Conservation (phyloP, 192 early-diverging fungal genomes). For the Gamsiella multidivaricata region DNA sequence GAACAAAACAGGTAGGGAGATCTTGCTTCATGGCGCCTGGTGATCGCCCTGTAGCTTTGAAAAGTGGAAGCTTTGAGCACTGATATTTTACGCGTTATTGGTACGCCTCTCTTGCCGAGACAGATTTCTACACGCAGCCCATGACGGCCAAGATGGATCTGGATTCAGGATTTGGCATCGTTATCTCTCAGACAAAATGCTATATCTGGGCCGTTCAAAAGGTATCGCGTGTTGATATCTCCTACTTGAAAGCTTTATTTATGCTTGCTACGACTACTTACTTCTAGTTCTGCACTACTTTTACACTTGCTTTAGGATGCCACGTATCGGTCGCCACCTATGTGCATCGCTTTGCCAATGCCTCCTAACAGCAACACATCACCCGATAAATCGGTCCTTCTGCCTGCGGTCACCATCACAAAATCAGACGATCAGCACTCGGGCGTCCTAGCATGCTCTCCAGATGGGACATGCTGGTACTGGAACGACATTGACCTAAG, state of each 20-base stretch:
- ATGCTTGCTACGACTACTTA: no score
- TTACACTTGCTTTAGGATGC: constrained; percentile 5
- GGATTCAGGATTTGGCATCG: constrained; percentile 43
- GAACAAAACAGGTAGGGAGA: constrained; percentile 26
- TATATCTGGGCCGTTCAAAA: constrained; percentile 54
- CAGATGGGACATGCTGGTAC: constrained; percentile 50
- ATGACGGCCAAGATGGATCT: constrained; percentile 44
- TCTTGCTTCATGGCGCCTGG: no score
- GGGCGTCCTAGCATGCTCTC: constrained; percentile 44
- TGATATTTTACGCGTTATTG: background rate
- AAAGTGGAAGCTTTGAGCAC: no score
- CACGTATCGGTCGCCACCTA: constrained; percentile 36
- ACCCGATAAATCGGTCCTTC: constrained; percentile 10
- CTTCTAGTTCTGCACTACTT: no score
- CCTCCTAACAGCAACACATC: constrained; percentile 37
- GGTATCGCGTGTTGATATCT: constrained; percentile 9
- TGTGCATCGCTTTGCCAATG: constrained; percentile 46
- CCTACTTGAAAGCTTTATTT: no score
- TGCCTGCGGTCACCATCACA: constrained; percentile 45
- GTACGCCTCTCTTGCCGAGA: background rate
- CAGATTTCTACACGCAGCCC: constrained; percentile 44
- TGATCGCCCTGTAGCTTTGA: no score
- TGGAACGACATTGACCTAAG: constrained; percentile 52
- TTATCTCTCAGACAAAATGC: constrained; percentile 32
- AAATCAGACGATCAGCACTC: constrained; percentile 34